phyloP scores from a whole-genome alignment of 1,139 yeast species.

The Protomyces pachydermus region DNA sequence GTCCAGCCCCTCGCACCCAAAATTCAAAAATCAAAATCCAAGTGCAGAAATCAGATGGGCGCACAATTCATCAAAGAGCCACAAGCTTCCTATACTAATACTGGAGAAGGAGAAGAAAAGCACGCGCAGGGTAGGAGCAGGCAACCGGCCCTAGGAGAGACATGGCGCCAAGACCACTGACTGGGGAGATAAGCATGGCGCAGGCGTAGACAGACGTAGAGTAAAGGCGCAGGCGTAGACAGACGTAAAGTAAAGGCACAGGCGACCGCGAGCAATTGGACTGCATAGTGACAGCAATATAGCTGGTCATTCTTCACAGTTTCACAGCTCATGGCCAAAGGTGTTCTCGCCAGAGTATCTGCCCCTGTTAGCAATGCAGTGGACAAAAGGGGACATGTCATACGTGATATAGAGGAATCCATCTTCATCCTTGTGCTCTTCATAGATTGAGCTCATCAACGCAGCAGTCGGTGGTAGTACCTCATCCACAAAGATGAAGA shows the following conservation, averaged over 20 bases:
- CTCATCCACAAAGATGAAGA: slow-evolving; percentile 54
- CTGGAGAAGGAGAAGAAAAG: too few species aligned
- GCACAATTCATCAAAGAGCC: too few species aligned
- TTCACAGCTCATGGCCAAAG: not conserved
- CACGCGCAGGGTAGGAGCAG: too few species aligned
- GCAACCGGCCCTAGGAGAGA: too few species aligned
- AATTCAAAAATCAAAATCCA: not conserved
- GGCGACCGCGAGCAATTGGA: too few species aligned
- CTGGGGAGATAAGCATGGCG: too few species aligned
- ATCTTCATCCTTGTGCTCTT: slow-evolving; percentile 95
- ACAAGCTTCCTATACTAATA: too few species aligned
- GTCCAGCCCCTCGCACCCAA: not conserved
- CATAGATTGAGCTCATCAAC: slow-evolving; percentile 86
- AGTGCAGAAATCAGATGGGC: not conserved
- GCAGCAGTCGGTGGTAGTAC: slow-evolving; percentile 98
- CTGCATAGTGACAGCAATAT: too few species aligned
- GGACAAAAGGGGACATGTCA: slow-evolving; percentile 2
- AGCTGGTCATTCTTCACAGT: not conserved
- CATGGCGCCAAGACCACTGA: too few species aligned
- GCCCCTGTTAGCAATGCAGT: not conserved
- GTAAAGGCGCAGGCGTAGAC: too few species aligned
- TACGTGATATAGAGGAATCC: slow-evolving; percentile 93
- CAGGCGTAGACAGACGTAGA: too few species aligned
- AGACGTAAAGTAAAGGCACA: too few species aligned
- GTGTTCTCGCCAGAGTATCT: not conserved